Conservation (phyloP, 257 asterid genomes). For the Penstemon eatonii region DNA sequence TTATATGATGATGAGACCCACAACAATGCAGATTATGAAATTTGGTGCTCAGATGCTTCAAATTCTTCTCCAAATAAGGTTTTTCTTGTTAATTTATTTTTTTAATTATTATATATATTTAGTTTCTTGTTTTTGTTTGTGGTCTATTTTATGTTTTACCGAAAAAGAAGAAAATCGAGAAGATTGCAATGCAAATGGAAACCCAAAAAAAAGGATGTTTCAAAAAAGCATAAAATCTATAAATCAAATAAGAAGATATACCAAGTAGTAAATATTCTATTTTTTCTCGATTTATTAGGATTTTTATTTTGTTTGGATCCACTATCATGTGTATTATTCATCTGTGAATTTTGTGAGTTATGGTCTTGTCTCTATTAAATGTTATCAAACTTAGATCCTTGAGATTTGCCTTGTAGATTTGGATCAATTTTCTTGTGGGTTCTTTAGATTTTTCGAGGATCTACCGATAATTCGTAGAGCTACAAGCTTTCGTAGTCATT, state of each 20-base stretch:
- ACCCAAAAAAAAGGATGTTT: constrained; percentile 38
- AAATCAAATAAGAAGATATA: constrained; percentile 50
- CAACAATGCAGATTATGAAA: constrained; percentile 20
- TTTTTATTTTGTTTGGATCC: constrained; percentile 31
- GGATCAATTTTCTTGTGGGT: no score
- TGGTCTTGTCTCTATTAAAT: not conserved
- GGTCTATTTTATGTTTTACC: constrained; percentile 18
- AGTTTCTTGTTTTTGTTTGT: constrained; percentile 12
- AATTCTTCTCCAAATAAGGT: constrained; percentile 38
- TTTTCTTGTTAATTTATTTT: not conserved
- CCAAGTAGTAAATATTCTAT: constrained; percentile 36
- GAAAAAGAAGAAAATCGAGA: constrained; percentile 32
- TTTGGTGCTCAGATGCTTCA: not conserved
- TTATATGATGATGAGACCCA: constrained; percentile 27
- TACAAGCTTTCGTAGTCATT: no score
- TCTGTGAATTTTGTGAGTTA: constrained; percentile 16
- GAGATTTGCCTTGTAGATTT: constrained; percentile 3
- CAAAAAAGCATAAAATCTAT: constrained; percentile 36
- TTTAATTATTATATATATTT: not conserved
- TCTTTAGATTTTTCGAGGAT: no score
- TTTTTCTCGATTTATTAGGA: not conserved
- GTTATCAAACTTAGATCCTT: constrained; percentile 7
- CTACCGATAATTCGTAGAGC: no score
- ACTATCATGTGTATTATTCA: constrained; percentile 3
- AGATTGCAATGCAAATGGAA: constrained; percentile 32